Percentiles rank a stretch among this genome's conserved stretches.
Conservation (phyloP, 352 stramenopile species). For the Phytopythium oedochilum region DNA sequence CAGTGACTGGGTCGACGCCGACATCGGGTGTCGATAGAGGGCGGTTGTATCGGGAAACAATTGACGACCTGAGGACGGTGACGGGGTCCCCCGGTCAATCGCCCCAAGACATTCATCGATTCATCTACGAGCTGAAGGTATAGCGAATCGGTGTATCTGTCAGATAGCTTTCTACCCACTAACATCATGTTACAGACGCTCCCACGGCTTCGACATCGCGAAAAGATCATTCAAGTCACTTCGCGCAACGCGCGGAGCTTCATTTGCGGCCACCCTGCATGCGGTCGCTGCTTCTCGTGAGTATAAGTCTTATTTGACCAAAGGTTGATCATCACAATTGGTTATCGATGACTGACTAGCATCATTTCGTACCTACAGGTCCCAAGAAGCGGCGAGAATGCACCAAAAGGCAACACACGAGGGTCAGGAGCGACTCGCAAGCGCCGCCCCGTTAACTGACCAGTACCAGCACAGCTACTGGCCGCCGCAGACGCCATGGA, state of each 20-base stretch:
- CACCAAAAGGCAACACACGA: slow-evolving; percentile 43
- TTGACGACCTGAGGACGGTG: slow-evolving; percentile 23
- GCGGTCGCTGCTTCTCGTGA: slow-evolving; percentile 56
- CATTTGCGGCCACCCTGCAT: slow-evolving; percentile 48
- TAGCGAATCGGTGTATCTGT: too few species aligned
- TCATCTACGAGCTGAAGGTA: slow-evolving; percentile 71
- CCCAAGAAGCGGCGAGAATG: slow-evolving; percentile 37
- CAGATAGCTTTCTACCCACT: neutral
- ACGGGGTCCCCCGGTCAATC: slow-evolving; percentile 10
- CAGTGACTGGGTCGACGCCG: neutral
- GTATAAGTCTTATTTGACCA: neutral
- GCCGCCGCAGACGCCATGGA: slow-evolving; percentile 44
- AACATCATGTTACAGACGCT: slow-evolving; percentile 21
- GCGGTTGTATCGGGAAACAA: neutral
- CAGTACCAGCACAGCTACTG: slow-evolving; percentile 63
- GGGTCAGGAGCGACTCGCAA: slow-evolving; percentile 31
- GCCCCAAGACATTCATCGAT: slow-evolving; percentile 40
- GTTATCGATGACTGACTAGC: neutral
- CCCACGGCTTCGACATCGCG: slow-evolving; percentile 29
- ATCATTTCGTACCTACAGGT: slow-evolving; percentile 13
- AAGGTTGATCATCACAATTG: neutral
- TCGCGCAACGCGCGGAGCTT: slow-evolving; percentile 38
- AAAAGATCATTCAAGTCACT: slow-evolving; percentile 45
- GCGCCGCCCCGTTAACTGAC: slow-evolving; percentile 30
- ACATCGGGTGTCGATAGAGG: neutral